Evolutionary conservation across 345 rosid genomes (phyloP).

Genomic region (Punica granatum): DNA sequence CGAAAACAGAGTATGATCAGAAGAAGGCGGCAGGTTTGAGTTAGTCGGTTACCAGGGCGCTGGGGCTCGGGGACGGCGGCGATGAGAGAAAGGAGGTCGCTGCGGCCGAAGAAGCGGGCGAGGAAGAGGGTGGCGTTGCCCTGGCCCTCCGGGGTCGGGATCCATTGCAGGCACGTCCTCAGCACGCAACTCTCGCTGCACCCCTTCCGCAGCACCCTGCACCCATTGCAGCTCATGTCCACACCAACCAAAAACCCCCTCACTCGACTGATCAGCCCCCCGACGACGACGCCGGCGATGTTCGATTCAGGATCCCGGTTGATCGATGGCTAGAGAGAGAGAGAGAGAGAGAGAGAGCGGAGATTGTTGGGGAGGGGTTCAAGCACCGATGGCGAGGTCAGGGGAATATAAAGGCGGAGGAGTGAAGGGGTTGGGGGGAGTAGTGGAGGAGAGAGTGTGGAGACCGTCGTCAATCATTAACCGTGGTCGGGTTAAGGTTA

Average conservation of each 20-base stretch:
- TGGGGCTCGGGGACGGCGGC: slow-evolving; percentile 58
- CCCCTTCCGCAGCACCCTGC: slow-evolving; percentile 78
- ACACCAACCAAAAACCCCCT: neutral
- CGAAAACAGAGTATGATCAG: neutral
- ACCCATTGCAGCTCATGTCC: slow-evolving; percentile 81
- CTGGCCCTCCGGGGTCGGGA: slow-evolving; percentile 56
- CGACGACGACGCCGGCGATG: neutral
- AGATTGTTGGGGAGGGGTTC: neutral
- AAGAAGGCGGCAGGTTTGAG: no score
- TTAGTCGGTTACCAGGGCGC: slow-evolving; percentile 38
- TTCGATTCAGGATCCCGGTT: neutral
- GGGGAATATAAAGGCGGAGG: slow-evolving; percentile 9
- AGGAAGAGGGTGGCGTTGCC: slow-evolving; percentile 84
- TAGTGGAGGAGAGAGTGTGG: slow-evolving; percentile 2
- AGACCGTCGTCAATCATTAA: slow-evolving; percentile 3
- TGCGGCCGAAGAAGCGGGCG: slow-evolving; percentile 90
- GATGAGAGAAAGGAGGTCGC: slow-evolving; percentile 71
- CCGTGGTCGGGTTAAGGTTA: slow-evolving; percentile 28
- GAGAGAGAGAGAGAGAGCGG: neutral
- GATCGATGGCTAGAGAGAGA: neutral
- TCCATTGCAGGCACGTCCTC: slow-evolving; percentile 57
- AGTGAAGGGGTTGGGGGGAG: no score
- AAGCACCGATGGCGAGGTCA: neutral
- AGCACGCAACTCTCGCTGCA: slow-evolving; percentile 75
- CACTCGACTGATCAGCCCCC: neutral